Evolutionary conservation across 1,284 basidiomycete species (phyloP).

Genomic region (Earliella scabrosa): DNA sequence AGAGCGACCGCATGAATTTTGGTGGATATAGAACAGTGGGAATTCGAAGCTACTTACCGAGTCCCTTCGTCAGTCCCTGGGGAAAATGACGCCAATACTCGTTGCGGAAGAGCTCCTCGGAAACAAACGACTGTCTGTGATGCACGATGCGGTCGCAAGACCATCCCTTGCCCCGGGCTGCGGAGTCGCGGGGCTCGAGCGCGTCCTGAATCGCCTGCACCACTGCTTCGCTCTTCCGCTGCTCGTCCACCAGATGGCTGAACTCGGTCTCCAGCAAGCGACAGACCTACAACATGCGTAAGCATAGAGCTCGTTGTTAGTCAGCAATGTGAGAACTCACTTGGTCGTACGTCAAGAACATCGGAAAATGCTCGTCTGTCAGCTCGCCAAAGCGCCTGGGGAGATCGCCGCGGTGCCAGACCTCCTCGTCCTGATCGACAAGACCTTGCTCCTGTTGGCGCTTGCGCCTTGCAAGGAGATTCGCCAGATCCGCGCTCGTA

Average conservation of each 20-base stretch:
- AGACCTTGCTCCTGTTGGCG: constrained; percentile 39
- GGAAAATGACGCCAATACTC: constrained; percentile 71
- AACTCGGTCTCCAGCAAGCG: constrained; percentile 27
- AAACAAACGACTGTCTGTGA: constrained; percentile 39
- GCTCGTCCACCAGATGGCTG: background rate
- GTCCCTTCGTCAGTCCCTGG: constrained; percentile 53
- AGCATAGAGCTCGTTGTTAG: too few species aligned
- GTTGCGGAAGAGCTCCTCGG: constrained; percentile 54
- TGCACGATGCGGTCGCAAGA: constrained; percentile 35
- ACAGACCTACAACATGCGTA: too few species aligned
- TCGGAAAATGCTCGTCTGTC: constrained; percentile 65
- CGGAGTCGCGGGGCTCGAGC: constrained; percentile 1
- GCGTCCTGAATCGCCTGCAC: constrained; percentile 8
- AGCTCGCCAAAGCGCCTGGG: constrained; percentile 63
- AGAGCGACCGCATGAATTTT: background rate
- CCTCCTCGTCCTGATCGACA: constrained; percentile 54
- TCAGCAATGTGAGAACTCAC: too few species aligned
- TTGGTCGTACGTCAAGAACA: constrained; percentile 70
- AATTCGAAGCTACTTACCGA: constrained; percentile 58
- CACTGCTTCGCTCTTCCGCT: constrained; percentile 3
- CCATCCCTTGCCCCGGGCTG: background rate
- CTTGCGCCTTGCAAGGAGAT: constrained; percentile 27
- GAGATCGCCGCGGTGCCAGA: constrained; percentile 47
- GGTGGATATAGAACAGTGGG: too few species aligned
- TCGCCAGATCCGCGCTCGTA: constrained; percentile 42